phyloP scores from a whole-genome alignment of 1,284 basidiomycete species.

The Butyriboletus regius region DNA sequence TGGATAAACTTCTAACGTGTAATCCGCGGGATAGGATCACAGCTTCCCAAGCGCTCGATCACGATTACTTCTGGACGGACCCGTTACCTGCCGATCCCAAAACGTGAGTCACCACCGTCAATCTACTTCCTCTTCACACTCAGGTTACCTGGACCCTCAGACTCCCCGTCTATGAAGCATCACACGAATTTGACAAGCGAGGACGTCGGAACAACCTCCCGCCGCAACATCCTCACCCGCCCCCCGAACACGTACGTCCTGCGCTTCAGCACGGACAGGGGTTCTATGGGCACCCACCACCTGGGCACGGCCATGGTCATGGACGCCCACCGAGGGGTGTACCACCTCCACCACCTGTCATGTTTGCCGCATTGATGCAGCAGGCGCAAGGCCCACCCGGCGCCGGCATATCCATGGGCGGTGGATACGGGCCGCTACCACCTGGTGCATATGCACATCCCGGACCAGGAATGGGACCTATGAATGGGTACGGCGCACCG shows the following conservation, averaged over 20 bases:
- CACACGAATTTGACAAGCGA: constrained; percentile 78
- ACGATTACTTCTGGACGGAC: constrained; percentile 89
- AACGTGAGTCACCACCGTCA: constrained; percentile 45
- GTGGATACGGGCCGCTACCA: constrained; percentile 14
- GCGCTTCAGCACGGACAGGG: constrained; percentile 30
- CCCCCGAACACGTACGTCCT: constrained; percentile 27
- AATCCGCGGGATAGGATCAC: constrained; percentile 89
- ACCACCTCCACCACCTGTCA: constrained; percentile 25
- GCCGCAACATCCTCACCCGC: constrained; percentile 13
- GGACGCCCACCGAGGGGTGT: constrained; percentile 20
- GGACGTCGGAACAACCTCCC: constrained; percentile 45
- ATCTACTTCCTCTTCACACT: neutral
- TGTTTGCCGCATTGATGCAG: constrained; percentile 27
- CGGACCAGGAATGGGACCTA: constrained; percentile 3
- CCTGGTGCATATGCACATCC: constrained; percentile 13
- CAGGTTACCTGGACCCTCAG: constrained; percentile 33
- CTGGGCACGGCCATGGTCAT: constrained; percentile 16
- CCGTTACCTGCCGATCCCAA: constrained; percentile 78
- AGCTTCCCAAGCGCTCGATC: constrained; percentile 77
- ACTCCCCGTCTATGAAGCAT: constrained; percentile 69
- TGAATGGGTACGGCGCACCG: constrained; percentile 19
- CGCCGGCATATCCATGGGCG: neutral
- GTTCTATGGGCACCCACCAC: constrained; percentile 22
- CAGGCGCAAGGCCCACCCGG: constrained; percentile 19
- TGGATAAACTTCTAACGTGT: constrained; percentile 86